A percentile compares a stretch with the other conserved stretches of the same genome.
These are phyloP conservation scores for Microbotryomycetes sp. DNA, from an alignment of 1,284 basidiomycete species.

Conservation along the genomic window DNA sequence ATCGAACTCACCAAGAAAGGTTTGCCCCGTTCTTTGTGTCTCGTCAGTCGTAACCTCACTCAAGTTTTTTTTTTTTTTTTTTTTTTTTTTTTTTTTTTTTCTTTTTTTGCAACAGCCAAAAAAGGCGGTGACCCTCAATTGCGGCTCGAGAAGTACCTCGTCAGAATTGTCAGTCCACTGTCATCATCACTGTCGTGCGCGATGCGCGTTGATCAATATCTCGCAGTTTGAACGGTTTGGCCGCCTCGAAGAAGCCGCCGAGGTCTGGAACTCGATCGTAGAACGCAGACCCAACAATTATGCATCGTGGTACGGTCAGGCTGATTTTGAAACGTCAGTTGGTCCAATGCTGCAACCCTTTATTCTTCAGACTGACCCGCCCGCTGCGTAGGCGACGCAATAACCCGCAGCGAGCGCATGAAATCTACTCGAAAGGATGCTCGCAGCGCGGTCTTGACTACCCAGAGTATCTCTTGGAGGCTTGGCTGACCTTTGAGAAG, in stretches of 20 bases:
- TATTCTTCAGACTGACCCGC: constrained; percentile 46
- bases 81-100: not conserved
- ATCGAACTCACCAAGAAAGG: constrained; percentile 41
- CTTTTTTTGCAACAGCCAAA: constrained; percentile 3
- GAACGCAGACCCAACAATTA: constrained; percentile 23
- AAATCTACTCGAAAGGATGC: constrained; percentile 57
- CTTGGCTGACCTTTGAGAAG: constrained; percentile 79
- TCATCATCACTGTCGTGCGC: constrained; percentile 38
- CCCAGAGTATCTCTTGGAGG: constrained; percentile 85
- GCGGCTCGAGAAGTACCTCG: constrained; percentile 71
- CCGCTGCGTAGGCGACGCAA: constrained; percentile 24
- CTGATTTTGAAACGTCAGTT: constrained; percentile 42
- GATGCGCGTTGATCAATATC: not conserved
- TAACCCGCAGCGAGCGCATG: constrained; percentile 53
- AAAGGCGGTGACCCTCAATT: constrained; percentile 53
- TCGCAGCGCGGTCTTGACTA: constrained; percentile 65
- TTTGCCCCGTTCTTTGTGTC: constrained; percentile 23
- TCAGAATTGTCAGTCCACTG: constrained; percentile 55
- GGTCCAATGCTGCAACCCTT: constrained; percentile 37
- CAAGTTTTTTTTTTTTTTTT: constrained; percentile 12
- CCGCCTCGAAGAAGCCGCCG: constrained; percentile 31
- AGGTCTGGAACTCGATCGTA: constrained; percentile 34
- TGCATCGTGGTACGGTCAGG: constrained; percentile 35
- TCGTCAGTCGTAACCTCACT: not conserved
- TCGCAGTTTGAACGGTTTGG: constrained; percentile 36